Conservation (phyloP, 2,329 filamentous ascomycete genomes). For the Fusarium dimerum region DNA sequence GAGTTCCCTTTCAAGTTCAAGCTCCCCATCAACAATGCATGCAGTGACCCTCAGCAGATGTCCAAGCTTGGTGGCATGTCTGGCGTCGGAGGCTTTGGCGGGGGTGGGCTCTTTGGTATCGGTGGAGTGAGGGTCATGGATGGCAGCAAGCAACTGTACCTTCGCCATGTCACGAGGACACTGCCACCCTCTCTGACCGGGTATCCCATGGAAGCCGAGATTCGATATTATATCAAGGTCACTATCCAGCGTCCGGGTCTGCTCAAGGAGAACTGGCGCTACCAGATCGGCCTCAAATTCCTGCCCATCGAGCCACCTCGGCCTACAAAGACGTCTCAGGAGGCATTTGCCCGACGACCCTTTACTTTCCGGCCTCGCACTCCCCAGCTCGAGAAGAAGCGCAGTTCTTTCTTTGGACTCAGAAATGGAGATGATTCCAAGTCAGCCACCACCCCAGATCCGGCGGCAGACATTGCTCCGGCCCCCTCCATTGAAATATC, state of each 20-base stretch:
- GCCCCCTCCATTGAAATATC: slow-evolving; percentile 73
- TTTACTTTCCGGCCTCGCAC: slow-evolving; percentile 55
- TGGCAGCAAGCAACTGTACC: slow-evolving; percentile 61
- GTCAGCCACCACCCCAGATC: slow-evolving; percentile 20
- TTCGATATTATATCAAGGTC: slow-evolving; percentile 94
- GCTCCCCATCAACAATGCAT: slow-evolving; percentile 75
- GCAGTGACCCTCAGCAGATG: slow-evolving; percentile 56
- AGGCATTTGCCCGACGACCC: slow-evolving; percentile 79
- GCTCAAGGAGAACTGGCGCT: slow-evolving; percentile 86
- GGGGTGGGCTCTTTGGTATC: slow-evolving; percentile 48
- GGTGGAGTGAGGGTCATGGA: slow-evolving; percentile 62
- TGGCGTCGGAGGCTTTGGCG: slow-evolving; percentile 53
- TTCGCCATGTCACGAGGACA: slow-evolving; percentile 77
- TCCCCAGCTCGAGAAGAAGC: slow-evolving; percentile 46
- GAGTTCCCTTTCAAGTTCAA: slow-evolving; percentile 80
- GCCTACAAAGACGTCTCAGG: slow-evolving; percentile 65
- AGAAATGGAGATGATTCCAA: slow-evolving; percentile 33
- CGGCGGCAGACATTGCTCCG: slow-evolving; percentile 32
- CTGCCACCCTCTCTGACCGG: slow-evolving; percentile 88
- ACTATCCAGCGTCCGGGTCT: slow-evolving; percentile 86
- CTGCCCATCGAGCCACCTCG: slow-evolving; percentile 90
- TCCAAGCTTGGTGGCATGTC: slow-evolving; percentile 54
- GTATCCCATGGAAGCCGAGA: slow-evolving; percentile 83
- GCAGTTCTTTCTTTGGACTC: slow-evolving; percentile 59
- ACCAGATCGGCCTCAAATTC: slow-evolving; percentile 73